A percentile compares a stretch with the other conserved stretches of the same genome.
These are phyloP conservation scores for Tricholoma furcatifolium DNA, from an alignment of 768 basidiomycete species.

Conservation along the genomic window DNA sequence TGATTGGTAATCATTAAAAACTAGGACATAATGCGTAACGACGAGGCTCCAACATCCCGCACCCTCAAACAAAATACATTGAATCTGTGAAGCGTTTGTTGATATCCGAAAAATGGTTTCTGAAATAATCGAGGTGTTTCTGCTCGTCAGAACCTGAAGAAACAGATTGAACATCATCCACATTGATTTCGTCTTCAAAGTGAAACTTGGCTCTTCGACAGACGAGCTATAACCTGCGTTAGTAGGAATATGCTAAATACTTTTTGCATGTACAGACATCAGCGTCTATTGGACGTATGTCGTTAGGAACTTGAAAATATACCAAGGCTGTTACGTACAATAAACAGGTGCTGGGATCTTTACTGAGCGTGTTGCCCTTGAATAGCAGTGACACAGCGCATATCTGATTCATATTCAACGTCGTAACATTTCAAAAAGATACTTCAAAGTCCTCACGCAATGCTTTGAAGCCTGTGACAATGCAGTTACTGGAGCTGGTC, in stretches of 20 bases:
- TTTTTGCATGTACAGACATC: conserved; percentile 41
- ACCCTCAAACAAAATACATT: conserved; percentile 31
- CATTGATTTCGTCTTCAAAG: conserved; percentile 35
- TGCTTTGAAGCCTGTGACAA: conserved; percentile 37
- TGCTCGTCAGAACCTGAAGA: conserved; percentile 23
- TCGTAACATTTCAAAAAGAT: not conserved
- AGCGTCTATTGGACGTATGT: conserved; percentile 38
- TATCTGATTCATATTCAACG: conserved; percentile 15
- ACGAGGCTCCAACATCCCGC: not conserved
- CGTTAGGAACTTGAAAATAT: not conserved
- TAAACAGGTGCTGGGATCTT: conserved; percentile 75
- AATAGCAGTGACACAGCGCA: conserved; percentile 66
- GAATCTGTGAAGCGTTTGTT: conserved; percentile 26
- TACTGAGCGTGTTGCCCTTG: conserved; percentile 68
- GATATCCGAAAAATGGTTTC: conserved; percentile 26
- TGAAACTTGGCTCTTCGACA: conserved; percentile 55
- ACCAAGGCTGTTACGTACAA: conserved; percentile 53
- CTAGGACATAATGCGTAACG: no score
- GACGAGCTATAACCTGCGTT: conserved; percentile 38
- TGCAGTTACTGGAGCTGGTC: not conserved
- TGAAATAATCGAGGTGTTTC: conserved; percentile 29
- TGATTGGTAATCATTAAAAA: no score
- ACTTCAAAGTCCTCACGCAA: conserved; percentile 45
- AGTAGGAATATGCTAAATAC: no score
- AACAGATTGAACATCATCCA: conserved; percentile 36